Evolutionary conservation across 2,329 filamentous ascomycete species (phyloP).

Genomic region (Metarhizium album): DNA sequence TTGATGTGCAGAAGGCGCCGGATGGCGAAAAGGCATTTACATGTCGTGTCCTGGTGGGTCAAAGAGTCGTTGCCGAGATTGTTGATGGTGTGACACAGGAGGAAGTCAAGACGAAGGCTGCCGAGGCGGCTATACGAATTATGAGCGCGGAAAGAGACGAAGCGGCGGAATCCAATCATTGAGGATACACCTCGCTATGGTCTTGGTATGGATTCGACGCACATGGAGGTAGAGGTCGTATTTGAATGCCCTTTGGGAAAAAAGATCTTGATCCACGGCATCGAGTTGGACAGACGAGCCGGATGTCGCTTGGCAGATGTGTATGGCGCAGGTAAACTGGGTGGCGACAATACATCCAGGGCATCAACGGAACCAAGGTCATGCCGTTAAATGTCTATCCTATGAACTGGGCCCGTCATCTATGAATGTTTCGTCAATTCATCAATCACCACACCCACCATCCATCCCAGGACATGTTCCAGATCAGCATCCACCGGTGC

Average conservation of each 20-base stretch:
- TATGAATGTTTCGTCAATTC: slow-evolving; percentile 24
- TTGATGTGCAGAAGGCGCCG: slow-evolving; percentile 16
- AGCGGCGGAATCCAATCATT: not conserved
- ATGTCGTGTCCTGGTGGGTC: slow-evolving; percentile 41
- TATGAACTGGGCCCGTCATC: not conserved
- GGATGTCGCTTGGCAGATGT: not conserved
- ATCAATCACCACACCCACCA: slow-evolving; percentile 49
- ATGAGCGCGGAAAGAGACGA: slow-evolving; percentile 15
- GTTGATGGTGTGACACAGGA: slow-evolving; percentile 34
- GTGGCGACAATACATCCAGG: not conserved
- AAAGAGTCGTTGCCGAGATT: slow-evolving; percentile 32
- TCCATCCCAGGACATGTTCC: slow-evolving; percentile 55
- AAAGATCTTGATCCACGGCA: too few species aligned
- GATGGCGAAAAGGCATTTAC: slow-evolving; percentile 19
- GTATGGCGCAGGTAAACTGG: not conserved
- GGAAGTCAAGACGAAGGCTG: slow-evolving; percentile 46
- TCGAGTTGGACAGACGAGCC: too few species aligned
- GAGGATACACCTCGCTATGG: too few species aligned
- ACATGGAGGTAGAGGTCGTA: not conserved
- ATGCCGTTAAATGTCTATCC: not conserved
- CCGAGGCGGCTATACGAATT: slow-evolving; percentile 35
- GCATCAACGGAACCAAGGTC: not conserved
- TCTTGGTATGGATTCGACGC: not conserved
- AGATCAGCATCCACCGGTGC: slow-evolving; percentile 44
- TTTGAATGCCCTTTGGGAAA: not conserved